Evolutionary conservation across 768 basidiomycete species (phyloP), one percentile per base, ranked within the genome.

Genomic region (Cantharellus anzutake): DNA sequence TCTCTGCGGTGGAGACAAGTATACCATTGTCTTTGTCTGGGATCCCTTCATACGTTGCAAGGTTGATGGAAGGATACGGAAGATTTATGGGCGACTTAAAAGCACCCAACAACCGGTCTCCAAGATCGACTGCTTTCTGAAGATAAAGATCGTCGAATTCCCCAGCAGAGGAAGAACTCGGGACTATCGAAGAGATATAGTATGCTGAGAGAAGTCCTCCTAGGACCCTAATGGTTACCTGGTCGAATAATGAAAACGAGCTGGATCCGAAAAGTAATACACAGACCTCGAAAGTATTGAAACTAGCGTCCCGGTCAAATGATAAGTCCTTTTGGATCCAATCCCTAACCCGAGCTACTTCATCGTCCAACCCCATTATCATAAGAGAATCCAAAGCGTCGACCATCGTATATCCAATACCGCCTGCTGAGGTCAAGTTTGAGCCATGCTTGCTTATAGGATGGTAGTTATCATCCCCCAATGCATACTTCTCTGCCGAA

Each of bases 211-310:
- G 74, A 3, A 98, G 77, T 0, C 94, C 94, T 4, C 94, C 93
- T 2, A 98, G 75, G 1, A 94, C 79, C 34, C 93, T 82, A 58
- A 96, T 97, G 0, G 91, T 96, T 1, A 87, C 92, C 89, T 93
- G 48, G 53, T 11, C 44, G 51, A 42, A 62, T 40, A 44, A 59
- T 56, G n/a, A 38, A 0, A 52, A 16, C 2, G 16, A 44, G 34
- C 3, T 11, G 16, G 48, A 11, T 3, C 16, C 40, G 4, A 52
- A 11, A n/a, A 37, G 41, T 2, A 11, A 20, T 5, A n/a, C 4
- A 62, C 80, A 50, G 62, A 88, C 91, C 76, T 97, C 93, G 65
- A 98, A 98, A 0, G 88, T 91, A 68, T 83, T 96, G 68, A 86
- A 87, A 39, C 76, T 70, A 42, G 75, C 88, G 65, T 91, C 83